Evolutionary conservation across 1,139 yeast genomes (phyloP), one percentile per base, ranked within the genome.

Genomic region (Scheffersomyces segobiensis): DNA sequence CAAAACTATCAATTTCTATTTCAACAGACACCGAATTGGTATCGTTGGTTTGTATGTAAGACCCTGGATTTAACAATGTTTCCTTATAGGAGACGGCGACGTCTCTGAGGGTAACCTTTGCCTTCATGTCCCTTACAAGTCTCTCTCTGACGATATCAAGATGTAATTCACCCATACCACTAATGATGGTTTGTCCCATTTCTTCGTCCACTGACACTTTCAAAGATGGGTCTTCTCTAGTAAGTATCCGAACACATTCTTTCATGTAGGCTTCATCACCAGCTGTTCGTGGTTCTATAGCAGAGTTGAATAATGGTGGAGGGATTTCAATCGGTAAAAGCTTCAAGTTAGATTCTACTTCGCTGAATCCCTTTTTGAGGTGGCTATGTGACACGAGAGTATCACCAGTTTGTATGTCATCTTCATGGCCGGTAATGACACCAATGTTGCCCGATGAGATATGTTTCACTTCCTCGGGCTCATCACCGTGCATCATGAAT

Each of bases 151-250:
- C 90, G 64, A 95, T 93, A 64, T 95, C 98, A 56, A 95, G 80
- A 72, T 95, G 99, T 55, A 95, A 78, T 67, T 93, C 97, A 19
- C 98, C 99, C 98, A 95, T 93, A 3, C 99, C 99, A 55, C 97
- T 87, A 47, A 95, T 73, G 39, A 93, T 80, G 0, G 93, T 87
- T 72, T 95, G 98, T 0, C 97, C 97, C 59, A 91, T 79, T 60
- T 93, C 98, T 62, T 91, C 97, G 68, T 95, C 98, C 56, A 78
- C 81, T 2, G 83, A 71, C 17, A 89, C 78, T 49, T 83, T 82
- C 62, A 91, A 75, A 59, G 93, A 88, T 6, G 96, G 97, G 66
- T 92, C 99, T 70, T 96, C 99, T 59, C 91, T 81, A 17, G 91
- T 75, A 52, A 96, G 73, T 1, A 85, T 78, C 5, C 78, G 77